Percentiles rank a stretch among this genome's conserved stretches.
These are phyloP conservation scores for Thozetella sp. DNA, from an alignment of 495 filamentous ascomycete species.

Conservation along the genomic window DNA sequence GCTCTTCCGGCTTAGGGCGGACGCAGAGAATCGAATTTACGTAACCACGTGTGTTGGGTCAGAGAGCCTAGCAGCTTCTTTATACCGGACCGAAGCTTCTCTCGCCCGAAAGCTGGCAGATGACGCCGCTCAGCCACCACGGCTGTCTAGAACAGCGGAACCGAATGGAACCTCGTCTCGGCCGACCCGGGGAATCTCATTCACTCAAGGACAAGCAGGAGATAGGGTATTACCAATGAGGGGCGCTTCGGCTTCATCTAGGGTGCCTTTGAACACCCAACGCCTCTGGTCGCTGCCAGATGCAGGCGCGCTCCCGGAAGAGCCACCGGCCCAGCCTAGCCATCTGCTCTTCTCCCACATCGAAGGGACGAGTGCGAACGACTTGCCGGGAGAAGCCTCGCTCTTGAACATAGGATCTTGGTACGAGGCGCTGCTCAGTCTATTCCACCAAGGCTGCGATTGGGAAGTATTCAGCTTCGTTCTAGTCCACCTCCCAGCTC, in stretches of 20 bases:
- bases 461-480: constrained; percentile 97
- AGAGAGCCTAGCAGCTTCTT: constrained; percentile 67
- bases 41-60: constrained; percentile 67
- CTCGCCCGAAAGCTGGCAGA: constrained; percentile 50
- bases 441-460: constrained; percentile 76
- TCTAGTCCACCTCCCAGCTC: constrained; percentile 81
- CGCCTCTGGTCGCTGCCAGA: constrained; percentile 56
- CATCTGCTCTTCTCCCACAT: constrained; percentile 35
- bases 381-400: constrained; percentile 15
- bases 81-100: constrained; percentile 67
- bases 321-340: constrained; percentile 39
- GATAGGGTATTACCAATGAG: constrained; percentile 33
- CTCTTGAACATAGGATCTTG: constrained; percentile 71
- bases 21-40: constrained; percentile 72
- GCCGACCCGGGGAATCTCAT: constrained; percentile 44
- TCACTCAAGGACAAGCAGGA: constrained; percentile 39
- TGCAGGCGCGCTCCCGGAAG: constrained; percentile 48
- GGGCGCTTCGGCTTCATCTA: constrained; percentile 33
- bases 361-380: constrained; percentile 1
- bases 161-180: constrained; percentile 27
- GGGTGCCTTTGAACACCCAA: constrained; percentile 35
- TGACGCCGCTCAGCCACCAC: constrained; percentile 42
- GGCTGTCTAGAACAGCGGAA: constrained; percentile 34
- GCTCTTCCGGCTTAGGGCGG: constrained; percentile 80
- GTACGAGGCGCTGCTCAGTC: constrained; percentile 72